A percentile compares a stretch with the other conserved stretches of the same genome.
phyloP scores from a whole-genome alignment of 108 stramenopile genomes.

The Bacterosira constricta region DNA sequence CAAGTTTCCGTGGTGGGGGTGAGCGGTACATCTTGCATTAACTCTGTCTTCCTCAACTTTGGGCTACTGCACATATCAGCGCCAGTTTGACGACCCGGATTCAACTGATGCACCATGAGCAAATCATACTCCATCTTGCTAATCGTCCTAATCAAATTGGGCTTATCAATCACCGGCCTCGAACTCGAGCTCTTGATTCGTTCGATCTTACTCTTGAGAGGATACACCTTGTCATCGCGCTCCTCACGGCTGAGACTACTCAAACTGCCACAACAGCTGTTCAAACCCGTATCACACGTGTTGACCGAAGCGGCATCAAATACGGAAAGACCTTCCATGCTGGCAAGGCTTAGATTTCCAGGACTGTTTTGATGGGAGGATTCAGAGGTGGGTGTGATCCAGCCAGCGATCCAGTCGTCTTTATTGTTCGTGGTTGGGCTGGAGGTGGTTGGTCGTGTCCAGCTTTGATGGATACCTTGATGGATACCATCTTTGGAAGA shows the following conservation, averaged over 20 bases:
- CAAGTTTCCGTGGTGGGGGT: constrained; percentile 21
- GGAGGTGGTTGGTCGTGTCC: constrained; percentile 13
- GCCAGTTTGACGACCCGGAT: not conserved
- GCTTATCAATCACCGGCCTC: constrained; percentile 43
- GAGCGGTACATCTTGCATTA: not conserved
- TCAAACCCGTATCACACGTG: not conserved
- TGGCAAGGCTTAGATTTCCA: not conserved
- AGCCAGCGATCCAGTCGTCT: constrained; percentile 7
- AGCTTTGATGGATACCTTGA: constrained; percentile 19
- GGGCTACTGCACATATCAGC: not conserved
- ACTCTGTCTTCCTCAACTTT: not conserved
- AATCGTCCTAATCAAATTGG: constrained; percentile 53
- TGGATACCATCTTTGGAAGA: too few relatives aligned
- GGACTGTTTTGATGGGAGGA: not conserved
- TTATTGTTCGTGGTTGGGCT: not conserved
- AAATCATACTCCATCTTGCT: constrained; percentile 56
- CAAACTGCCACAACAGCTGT: not conserved
- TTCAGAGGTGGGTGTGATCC: constrained; percentile 14
- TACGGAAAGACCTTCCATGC: constrained; percentile 2
- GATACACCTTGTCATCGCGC: constrained; percentile 27
- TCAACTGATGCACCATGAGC: constrained; percentile 14
- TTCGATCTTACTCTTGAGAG: constrained; percentile 23
- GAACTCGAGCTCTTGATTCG: constrained; percentile 31
- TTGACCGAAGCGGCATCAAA: not conserved
- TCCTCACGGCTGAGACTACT: constrained; percentile 13